Evolutionary conservation across 164 flowering plant genomes (phyloP), one percentile per base, ranked within the genome.

Genomic region (Stephania cephalantha): DNA sequence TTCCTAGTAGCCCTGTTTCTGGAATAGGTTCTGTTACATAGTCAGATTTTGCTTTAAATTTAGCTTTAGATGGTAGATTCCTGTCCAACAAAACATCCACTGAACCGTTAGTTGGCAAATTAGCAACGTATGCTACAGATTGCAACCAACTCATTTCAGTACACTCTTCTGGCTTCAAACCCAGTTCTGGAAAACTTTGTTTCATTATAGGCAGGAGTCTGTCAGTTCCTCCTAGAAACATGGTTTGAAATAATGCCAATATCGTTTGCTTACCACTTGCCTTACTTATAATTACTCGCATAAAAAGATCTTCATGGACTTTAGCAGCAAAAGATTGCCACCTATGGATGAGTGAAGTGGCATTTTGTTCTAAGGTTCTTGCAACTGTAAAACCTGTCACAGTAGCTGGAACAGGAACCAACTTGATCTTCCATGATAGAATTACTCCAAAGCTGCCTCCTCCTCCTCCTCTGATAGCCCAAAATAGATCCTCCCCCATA

Each of bases 401-500:
- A 58, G 30, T 61, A 44, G 74, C 68, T 58, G 74, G 74, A 73
- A 73, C 74, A 18, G 48, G 48, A 73, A 73, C 74, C 52, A 73
- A 58, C 46, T 35, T 61, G 18, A 73, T 61, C 25, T 61, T 73
- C 68, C 68, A 73, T 31, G 52, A 58, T 30, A 73, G 68, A 61
- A 73, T 9, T 17, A 61, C 52, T 1, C 74, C 74, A 61, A 73
- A 73, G 18, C 68, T 58, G 13, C 22, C 44, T 52, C 66, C 74
- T 52, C 74, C 66, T 13, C 74, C 74, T 71, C 74, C 74, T 71
- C 74, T 71, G 15, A 71, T 71, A 6, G 74, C 66, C 74, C 74
- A 71, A 71, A 71, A 71, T 7, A 71, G 63, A 30, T 71, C 74
- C 31, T 71, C 66, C 18, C 74, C 74, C 74, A 71, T 71, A 13